Conservation (phyloP, 192 early-diverging fungal genomes). For the Rhizophlyctis rosea region DNA sequence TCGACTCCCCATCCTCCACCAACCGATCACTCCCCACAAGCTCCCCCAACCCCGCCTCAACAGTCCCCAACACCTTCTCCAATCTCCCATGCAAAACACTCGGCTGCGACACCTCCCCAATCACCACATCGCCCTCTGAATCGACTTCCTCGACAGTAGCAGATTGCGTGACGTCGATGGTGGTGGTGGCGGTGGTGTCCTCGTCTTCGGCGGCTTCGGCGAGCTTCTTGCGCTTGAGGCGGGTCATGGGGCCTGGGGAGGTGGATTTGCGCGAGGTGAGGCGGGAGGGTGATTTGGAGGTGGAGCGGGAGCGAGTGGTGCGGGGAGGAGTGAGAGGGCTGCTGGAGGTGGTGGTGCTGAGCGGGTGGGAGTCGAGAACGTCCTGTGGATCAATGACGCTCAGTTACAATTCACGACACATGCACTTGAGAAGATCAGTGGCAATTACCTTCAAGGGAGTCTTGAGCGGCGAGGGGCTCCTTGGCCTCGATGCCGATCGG, state of each 20-base stretch:
- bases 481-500: too few species aligned
- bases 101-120: conserved; percentile 4
- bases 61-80: conserved; percentile 22
- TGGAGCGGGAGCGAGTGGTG: neutral
- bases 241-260: conserved; percentile 13
- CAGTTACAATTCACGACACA: too few species aligned
- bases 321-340: neutral
- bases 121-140: neutral
- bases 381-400: too few species aligned
- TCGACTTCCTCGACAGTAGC: neutral
- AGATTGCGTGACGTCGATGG: conserved; percentile 5
- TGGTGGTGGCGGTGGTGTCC: neutral
- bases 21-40: conserved; percentile 22
- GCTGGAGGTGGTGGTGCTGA: conserved; percentile 8
- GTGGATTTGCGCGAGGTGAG: too few species aligned
- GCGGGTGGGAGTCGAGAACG: too few species aligned
- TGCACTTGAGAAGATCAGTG: too few species aligned
- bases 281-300: too few species aligned
- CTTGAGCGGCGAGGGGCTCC: too few species aligned
- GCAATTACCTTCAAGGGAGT: too few species aligned
- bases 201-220: conserved; percentile 7
- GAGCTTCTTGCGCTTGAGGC: conserved; percentile 26
- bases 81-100: conserved; percentile 17
- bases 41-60: conserved; percentile 23
- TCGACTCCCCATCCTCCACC: conserved; percentile 19